Evolutionary conservation across 2,329 filamentous ascomycete species (phyloP).

Genomic region (Arthrobotrys pseudoclavata): DNA sequence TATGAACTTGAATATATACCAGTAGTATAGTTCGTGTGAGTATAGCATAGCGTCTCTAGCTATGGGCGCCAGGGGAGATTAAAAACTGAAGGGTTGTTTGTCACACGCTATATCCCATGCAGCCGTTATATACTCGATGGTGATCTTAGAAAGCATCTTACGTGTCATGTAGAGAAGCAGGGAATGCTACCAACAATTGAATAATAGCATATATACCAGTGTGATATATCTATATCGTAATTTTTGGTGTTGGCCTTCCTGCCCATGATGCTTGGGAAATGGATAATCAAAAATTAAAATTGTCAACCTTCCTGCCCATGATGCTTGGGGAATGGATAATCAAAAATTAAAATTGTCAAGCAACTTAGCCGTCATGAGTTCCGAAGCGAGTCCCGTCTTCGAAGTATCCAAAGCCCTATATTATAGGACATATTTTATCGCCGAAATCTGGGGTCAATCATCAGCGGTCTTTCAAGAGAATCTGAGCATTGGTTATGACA

Average conservation of each 20-base stretch:
- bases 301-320: conserved; percentile 32
- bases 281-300: conserved; percentile 23
- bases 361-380: conserved; percentile 40
- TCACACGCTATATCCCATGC: conserved; percentile 18
- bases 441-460: conserved; percentile 37
- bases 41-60: conserved; percentile 13
- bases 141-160: conserved; percentile 37
- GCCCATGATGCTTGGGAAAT: conserved; percentile 32
- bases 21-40: not conserved
- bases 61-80: conserved; percentile 20
- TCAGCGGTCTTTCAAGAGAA: not conserved
- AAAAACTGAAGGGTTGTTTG: conserved; percentile 15
- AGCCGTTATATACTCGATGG: conserved; percentile 17
- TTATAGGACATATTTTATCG: conserved; percentile 11
- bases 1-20: not conserved
- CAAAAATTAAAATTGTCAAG: conserved; percentile 35
- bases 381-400: conserved; percentile 37
- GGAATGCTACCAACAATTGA: conserved; percentile 55
- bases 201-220: conserved; percentile 31
- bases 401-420: conserved; percentile 16
- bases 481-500: not conserved
- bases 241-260: conserved; percentile 22
- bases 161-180: conserved; percentile 27
- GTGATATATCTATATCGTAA: conserved; percentile 30
- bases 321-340: conserved; percentile 33